Evolutionary conservation across 805 yeast species (phyloP).

Genomic region (Candida broadrunensis): DNA sequence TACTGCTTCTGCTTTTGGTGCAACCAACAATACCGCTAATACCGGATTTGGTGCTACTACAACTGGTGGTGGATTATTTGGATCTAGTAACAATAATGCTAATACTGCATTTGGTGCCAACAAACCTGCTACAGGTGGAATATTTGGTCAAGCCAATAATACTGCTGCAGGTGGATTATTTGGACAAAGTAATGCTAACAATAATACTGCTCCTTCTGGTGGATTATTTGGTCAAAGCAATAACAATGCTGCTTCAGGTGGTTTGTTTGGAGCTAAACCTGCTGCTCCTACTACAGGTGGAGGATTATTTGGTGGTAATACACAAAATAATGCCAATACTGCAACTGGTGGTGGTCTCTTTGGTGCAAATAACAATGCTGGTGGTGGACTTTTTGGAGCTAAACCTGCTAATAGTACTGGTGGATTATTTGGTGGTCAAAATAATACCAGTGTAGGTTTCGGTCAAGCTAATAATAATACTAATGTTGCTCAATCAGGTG

Average conservation of each 20-base stretch:
- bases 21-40: slow-evolving; percentile 12
- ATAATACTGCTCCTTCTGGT: slow-evolving; percentile 20
- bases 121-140: slow-evolving; percentile 36
- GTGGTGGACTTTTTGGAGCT: slow-evolving; percentile 9
- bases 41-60: slow-evolving; percentile 24
- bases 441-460: neutral
- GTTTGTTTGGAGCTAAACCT: slow-evolving; percentile 16
- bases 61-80: slow-evolving; percentile 31
- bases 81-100: slow-evolving; percentile 13
- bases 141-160: slow-evolving; percentile 34
- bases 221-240: slow-evolving; percentile 17
- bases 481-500: slow-evolving; percentile 14
- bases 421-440: slow-evolving; percentile 14
- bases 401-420: slow-evolving; percentile 12
- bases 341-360: slow-evolving; percentile 3
- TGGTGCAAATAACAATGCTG: neutral
- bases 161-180: slow-evolving; percentile 42
- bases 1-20: slow-evolving; percentile 19
- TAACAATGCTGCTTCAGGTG: slow-evolving; percentile 18
- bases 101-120: slow-evolving; percentile 14
- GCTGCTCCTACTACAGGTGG: slow-evolving; percentile 16
- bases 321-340: slow-evolving; percentile 5
- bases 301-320: slow-evolving; percentile 18
- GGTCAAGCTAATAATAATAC: neutral
- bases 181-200: slow-evolving; percentile 29